A percentile compares a stretch with the other conserved stretches of the same genome.
phyloP scores from a whole-genome alignment of 1,139 yeast species.

The Nematodospora anomalae region DNA sequence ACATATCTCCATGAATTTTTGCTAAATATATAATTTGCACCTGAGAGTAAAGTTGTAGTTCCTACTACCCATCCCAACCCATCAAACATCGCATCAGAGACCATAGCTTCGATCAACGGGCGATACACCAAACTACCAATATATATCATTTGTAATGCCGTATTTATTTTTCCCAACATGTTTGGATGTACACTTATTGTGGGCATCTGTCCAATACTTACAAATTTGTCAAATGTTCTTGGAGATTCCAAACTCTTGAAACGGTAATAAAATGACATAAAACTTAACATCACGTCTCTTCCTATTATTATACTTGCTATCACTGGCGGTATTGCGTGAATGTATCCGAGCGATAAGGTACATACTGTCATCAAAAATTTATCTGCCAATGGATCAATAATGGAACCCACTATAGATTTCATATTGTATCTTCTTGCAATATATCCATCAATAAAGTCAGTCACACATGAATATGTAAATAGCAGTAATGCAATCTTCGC shows the following conservation, averaged over 20 bases:
- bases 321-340: slow-evolving; percentile 64
- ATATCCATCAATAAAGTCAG: slow-evolving; percentile 90
- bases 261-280: slow-evolving; percentile 75
- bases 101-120: slow-evolving; percentile 52
- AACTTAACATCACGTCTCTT: slow-evolving; percentile 72
- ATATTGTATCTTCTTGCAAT: slow-evolving; percentile 79
- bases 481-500: slow-evolving; percentile 64
- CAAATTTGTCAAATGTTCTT: slow-evolving; percentile 65
- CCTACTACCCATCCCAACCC: slow-evolving; percentile 53
- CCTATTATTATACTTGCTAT: slow-evolving; percentile 80
- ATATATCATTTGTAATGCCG: slow-evolving; percentile 89
- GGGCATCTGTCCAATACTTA: slow-evolving; percentile 54
- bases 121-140: slow-evolving; percentile 71
- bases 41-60: slow-evolving; percentile 74
- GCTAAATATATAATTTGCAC: slow-evolving; percentile 70
- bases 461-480: slow-evolving; percentile 81
- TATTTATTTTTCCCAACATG: slow-evolving; percentile 81
- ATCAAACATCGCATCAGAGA: slow-evolving; percentile 13
- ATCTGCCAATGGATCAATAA: slow-evolving; percentile 95
- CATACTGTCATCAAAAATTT: slow-evolving; percentile 86
- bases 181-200: slow-evolving; percentile 91
- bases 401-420: slow-evolving; percentile 83
- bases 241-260: slow-evolving; percentile 76
- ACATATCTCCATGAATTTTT: slow-evolving; percentile 58
- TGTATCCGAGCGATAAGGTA: slow-evolving; percentile 71